Evolutionary conservation across 371 early-diverging fungal genomes (phyloP).

Genomic region (Syncephalastrum sp.): DNA sequence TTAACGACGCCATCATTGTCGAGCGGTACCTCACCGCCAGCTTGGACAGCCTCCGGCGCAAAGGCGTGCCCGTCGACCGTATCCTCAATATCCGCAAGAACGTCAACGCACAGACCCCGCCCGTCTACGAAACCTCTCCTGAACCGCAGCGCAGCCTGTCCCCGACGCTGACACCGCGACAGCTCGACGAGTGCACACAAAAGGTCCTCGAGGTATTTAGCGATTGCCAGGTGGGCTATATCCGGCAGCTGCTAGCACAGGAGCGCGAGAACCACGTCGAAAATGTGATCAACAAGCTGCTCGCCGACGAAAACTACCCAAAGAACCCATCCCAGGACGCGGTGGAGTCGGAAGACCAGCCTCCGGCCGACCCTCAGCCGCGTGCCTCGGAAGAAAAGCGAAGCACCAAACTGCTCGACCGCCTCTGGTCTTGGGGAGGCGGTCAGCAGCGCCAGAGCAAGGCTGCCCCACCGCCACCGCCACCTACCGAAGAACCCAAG

Average conservation of each 20-base stretch:
- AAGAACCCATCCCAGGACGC: slow-evolving; percentile 3
- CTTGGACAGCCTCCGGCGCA: slow-evolving; percentile 58
- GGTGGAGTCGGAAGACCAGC: slow-evolving; percentile 2
- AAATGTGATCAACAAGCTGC: slow-evolving; percentile 60
- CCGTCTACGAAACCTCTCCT: background rate
- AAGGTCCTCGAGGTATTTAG: slow-evolving; percentile 66
- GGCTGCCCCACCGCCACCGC: slow-evolving; percentile 4
- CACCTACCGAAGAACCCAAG: slow-evolving; percentile 8
- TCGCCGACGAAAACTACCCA: slow-evolving; percentile 62
- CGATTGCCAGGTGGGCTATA: slow-evolving; percentile 63
- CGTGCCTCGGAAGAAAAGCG: background rate
- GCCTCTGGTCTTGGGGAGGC: slow-evolving; percentile 29
- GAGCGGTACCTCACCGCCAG: slow-evolving; percentile 65
- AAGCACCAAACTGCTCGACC: slow-evolving; percentile 23
- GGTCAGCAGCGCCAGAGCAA: slow-evolving; percentile 4
- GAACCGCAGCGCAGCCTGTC: slow-evolving; percentile 8
- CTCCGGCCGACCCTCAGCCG: background rate
- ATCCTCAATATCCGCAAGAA: slow-evolving; percentile 66
- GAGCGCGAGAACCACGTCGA: slow-evolving; percentile 58
- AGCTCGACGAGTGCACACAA: slow-evolving; percentile 41
- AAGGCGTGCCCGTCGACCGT: slow-evolving; percentile 90
- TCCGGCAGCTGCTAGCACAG: slow-evolving; percentile 52
- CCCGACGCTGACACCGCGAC: slow-evolving; percentile 17
- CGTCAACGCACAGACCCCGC: slow-evolving; percentile 8
- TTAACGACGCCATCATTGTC: slow-evolving; percentile 69